These are phyloP conservation scores for Venturia carpophila DNA, from an alignment of 2,329 filamentous ascomycete genomes.

Conservation along the genomic window DNA sequence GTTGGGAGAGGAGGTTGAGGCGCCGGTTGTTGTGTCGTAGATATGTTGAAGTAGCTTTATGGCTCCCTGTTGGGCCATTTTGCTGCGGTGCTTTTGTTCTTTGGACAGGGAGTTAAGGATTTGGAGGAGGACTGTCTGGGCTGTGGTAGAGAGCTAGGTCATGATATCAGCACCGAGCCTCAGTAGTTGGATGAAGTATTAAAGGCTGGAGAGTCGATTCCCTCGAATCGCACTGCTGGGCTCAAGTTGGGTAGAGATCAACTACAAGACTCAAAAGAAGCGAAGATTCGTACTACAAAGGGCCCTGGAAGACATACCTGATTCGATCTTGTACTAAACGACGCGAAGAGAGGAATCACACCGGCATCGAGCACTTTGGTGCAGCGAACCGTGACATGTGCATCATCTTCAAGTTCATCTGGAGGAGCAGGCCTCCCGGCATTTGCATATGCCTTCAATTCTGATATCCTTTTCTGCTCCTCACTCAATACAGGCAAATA, in stretches of 20 bases:
- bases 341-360: slow-evolving; percentile 67
- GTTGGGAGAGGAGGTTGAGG: slow-evolving; percentile 32
- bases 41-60: slow-evolving; percentile 73
- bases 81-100: slow-evolving; percentile 64
- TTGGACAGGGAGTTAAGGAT: slow-evolving; percentile 73
- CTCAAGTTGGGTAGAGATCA: neutral
- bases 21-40: slow-evolving; percentile 37
- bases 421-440: slow-evolving; percentile 57
- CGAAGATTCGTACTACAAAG: neutral
- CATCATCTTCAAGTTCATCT: slow-evolving; percentile 66
- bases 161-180: neutral
- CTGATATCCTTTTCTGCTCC: slow-evolving; percentile 83
- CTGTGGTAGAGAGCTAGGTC: slow-evolving; percentile 58
- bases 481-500: slow-evolving; percentile 74
- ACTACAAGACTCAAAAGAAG: neutral
- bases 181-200: neutral
- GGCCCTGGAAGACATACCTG: neutral
- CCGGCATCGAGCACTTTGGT: slow-evolving; percentile 70
- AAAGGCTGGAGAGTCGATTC: neutral
- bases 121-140: slow-evolving; percentile 55
- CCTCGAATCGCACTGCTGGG: neutral
- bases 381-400: slow-evolving; percentile 68
- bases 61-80: slow-evolving; percentile 87
- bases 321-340: slow-evolving; percentile 50
- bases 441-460: slow-evolving; percentile 91